These are phyloP conservation scores for Tilletia setariae DNA, from an alignment of 1,284 basidiomycete species.

Conservation along the genomic window DNA sequence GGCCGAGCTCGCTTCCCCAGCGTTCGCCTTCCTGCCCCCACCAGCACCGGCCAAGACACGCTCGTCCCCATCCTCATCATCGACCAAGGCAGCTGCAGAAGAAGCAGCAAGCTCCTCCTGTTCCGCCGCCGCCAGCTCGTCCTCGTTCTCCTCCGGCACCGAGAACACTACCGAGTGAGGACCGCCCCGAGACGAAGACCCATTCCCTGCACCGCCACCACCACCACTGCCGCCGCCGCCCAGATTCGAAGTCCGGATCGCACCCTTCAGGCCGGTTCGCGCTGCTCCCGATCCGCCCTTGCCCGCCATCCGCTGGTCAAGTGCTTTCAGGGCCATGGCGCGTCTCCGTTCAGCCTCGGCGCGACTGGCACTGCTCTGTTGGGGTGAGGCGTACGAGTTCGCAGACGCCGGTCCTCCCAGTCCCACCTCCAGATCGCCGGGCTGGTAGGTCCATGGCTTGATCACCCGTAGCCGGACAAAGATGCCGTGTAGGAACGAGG, in stretches of 20 bases:
- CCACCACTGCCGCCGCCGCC: neutral
- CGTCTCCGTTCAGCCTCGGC: conserved; percentile 58
- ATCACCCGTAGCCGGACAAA: conserved; percentile 67
- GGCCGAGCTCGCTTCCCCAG: neutral
- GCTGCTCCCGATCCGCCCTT: conserved; percentile 2
- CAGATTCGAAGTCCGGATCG: conserved; percentile 2
- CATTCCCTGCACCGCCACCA: neutral
- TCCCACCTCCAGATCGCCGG: conserved; percentile 68
- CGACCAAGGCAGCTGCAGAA: conserved; percentile 7
- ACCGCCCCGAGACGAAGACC: neutral
- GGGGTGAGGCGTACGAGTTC: neutral
- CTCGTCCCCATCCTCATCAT: neutral
- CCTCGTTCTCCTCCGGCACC: conserved; percentile 12
- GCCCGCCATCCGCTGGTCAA: conserved; percentile 80
- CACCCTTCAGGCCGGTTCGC: neutral
- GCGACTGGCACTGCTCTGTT: conserved; percentile 15
- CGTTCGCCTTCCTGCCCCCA: neutral
- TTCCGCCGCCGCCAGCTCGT: conserved; percentile 4
- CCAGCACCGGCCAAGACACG: too few species aligned
- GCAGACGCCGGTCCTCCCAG: conserved; percentile 58
- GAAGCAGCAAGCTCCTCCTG: conserved; percentile 1
- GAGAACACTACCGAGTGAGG: neutral
- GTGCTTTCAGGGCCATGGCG: conserved; percentile 87
- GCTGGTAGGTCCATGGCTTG: conserved; percentile 70
- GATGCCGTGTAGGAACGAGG: conserved; percentile 61